Evolutionary conservation across 108 stramenopile genomes (phyloP), one percentile per base, ranked within the genome.

Genomic region (Ochromonas danica): DNA sequence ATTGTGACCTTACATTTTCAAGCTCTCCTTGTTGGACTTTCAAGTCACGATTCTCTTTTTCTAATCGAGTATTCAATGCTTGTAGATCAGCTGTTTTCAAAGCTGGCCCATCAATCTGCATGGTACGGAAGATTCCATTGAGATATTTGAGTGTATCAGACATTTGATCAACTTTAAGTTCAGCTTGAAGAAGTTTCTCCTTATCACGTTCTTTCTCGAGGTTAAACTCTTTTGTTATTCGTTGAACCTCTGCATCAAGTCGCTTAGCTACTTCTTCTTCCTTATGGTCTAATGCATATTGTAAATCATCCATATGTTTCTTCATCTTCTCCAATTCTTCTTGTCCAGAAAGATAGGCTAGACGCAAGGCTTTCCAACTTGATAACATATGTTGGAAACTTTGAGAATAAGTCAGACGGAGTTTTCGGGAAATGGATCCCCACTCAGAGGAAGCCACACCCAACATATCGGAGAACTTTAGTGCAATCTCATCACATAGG

Each of bases 121-220:
- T 88, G 30, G 84, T 85, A 60, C 81, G 71, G 77, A 88, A 89
- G 57, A 89, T 85, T 1, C 83, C 89, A 51, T 85, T 85, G 0
- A 89, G 83, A n/a, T 86, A 85, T 1, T 78, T 42, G 40, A 89
- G 83, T 36, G 89, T 87, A 41, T 88, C 86, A 14, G 74, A 42
- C 86, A 89, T 87, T 36, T 85, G 80, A 38, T 79, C 78, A 43
- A 80, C 74, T 71, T 85, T 78, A 1, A 40, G 61, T 35, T 82
- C 43, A 17, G 77, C 81, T 70, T 81, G 82, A 0, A n/a, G 31
- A 43, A 40, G 36, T 31, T 75, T n/a, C 1, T 27, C 41, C 38
- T 84, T 3, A 36, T 75, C 72, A 10, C 51, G 36, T 41, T 75
- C 72, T 38, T 33, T 38, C 40, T 75, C 72, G 10, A 57, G n/a